A percentile compares a stretch with the other conserved stretches of the same genome.
Conservation (phyloP, 2,329 filamentous ascomycete genomes). For the Aspergillus cejpii region DNA sequence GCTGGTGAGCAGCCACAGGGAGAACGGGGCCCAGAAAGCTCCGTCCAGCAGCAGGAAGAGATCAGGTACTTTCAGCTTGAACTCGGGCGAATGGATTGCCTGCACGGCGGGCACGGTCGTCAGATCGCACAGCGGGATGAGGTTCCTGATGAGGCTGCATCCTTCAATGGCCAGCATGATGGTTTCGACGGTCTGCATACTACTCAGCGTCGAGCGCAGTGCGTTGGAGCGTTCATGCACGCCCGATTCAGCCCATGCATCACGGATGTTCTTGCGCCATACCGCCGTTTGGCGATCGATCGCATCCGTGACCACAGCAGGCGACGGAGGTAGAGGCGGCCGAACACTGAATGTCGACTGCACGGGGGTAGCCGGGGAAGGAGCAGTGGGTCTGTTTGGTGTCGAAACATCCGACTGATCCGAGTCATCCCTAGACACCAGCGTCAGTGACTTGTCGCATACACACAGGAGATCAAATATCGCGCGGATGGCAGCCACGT, state of each 20-base stretch:
- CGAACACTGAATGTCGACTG: constrained; percentile 10
- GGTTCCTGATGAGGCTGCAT: constrained; percentile 59
- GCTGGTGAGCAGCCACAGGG: constrained; percentile 69
- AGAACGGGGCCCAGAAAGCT: constrained; percentile 76
- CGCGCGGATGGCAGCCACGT: neutral
- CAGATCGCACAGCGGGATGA: constrained; percentile 65
- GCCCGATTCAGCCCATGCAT: constrained; percentile 33
- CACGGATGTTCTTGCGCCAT: constrained; percentile 31
- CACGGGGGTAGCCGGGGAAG: constrained; percentile 12
- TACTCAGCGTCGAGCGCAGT: constrained; percentile 62
- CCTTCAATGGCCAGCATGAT: constrained; percentile 64
- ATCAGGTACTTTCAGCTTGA: constrained; percentile 66
- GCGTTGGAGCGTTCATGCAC: constrained; percentile 49
- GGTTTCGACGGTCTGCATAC: constrained; percentile 62
- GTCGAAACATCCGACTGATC: constrained; percentile 1
- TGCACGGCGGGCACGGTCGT: constrained; percentile 62
- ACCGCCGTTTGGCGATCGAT: constrained; percentile 58
- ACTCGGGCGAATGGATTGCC: constrained; percentile 51
- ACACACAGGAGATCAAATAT: neutral
- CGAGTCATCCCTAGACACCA: constrained; percentile 12
- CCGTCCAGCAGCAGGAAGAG: constrained; percentile 68
- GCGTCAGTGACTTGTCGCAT: neutral
- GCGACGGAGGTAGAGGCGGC: constrained; percentile 33
- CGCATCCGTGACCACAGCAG: constrained; percentile 53
- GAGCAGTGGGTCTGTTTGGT: neutral